phyloP scores from a whole-genome alignment of 345 rosid genomes.

The Brassica incana region DNA sequence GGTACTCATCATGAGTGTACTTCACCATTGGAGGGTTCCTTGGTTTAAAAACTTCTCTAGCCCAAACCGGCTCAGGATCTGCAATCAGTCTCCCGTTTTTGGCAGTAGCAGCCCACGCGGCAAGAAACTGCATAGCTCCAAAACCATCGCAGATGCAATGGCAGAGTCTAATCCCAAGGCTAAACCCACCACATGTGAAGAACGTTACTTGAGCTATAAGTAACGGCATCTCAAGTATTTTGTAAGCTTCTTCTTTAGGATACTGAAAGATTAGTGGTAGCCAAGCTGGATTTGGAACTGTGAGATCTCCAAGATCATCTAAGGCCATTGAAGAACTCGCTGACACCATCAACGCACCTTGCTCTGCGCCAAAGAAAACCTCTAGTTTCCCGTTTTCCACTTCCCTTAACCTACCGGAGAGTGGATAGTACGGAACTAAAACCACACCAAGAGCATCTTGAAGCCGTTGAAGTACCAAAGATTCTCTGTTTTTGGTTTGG shows the following conservation, averaged over 20 bases:
- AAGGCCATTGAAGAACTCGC: constrained; percentile 57
- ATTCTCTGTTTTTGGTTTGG: constrained; percentile 7
- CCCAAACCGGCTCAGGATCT: constrained; percentile 78
- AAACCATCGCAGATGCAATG: constrained; percentile 90
- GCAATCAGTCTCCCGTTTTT: constrained; percentile 53
- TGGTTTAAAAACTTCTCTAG: constrained; percentile 61
- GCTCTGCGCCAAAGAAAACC: constrained; percentile 68
- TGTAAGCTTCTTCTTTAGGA: constrained; percentile 75
- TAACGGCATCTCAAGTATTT: constrained; percentile 75
- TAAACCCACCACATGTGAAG: constrained; percentile 81
- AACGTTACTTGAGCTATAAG: constrained; percentile 79
- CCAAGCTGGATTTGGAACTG: constrained; percentile 92
- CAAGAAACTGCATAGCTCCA: constrained; percentile 90
- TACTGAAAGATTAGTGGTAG: constrained; percentile 63
- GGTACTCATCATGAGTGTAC: constrained; percentile 68
- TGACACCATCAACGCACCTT: constrained; percentile 77
- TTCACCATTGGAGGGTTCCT: constrained; percentile 64
- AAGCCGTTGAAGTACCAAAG: constrained; percentile 40
- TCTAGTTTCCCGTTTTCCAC: constrained; percentile 62
- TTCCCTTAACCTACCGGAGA: constrained; percentile 79
- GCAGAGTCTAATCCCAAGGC: constrained; percentile 82
- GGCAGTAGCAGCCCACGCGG: constrained; percentile 74
- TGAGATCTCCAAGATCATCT: constrained; percentile 69
- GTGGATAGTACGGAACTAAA: constrained; percentile 81
- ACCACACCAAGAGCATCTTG: constrained; percentile 58